phyloP scores from a whole-genome alignment of 2,329 filamentous ascomycete species.

The Microcyclosporella mali region DNA sequence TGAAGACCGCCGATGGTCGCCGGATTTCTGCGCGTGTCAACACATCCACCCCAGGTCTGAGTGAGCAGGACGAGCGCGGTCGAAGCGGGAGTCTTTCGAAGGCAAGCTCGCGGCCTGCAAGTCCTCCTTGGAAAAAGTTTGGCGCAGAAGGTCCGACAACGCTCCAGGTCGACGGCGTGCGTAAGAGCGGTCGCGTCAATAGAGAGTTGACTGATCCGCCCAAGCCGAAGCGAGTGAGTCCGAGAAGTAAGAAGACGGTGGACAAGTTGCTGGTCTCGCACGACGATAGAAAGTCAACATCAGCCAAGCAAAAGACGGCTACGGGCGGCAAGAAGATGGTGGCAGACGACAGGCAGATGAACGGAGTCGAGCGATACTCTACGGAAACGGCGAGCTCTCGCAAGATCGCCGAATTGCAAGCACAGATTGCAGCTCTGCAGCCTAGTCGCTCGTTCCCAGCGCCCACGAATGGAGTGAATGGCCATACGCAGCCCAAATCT shows the following conservation, averaged over 20 bases:
- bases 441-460: conserved; percentile 22
- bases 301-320: conserved; percentile 5
- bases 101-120: conserved; percentile 48
- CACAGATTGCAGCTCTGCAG: conserved; percentile 28
- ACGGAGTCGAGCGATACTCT: conserved; percentile 12
- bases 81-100: conserved; percentile 22
- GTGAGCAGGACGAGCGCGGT: conserved; percentile 20
- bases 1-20: conserved; percentile 29
- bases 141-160: conserved; percentile 81
- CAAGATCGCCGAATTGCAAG: conserved; percentile 26
- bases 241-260: conserved; percentile 27
- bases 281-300: conserved; percentile 16
- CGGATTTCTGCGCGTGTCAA: conserved; percentile 29
- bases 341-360: conserved; percentile 6
- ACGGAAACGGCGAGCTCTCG: conserved; percentile 13
- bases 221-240: conserved; percentile 29
- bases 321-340: conserved; percentile 14
- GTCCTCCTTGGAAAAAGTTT: conserved; percentile 89
- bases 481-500: conserved; percentile 3
- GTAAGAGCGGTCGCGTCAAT: conserved; percentile 56
- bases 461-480: conserved; percentile 4
- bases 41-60: conserved; percentile 19
- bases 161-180: conserved; percentile 59
- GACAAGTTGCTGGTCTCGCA: conserved; percentile 19
- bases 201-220: conserved; percentile 21